phyloP scores from a whole-genome alignment of 495 filamentous ascomycete species.

The Eremomyces bilateralis region DNA sequence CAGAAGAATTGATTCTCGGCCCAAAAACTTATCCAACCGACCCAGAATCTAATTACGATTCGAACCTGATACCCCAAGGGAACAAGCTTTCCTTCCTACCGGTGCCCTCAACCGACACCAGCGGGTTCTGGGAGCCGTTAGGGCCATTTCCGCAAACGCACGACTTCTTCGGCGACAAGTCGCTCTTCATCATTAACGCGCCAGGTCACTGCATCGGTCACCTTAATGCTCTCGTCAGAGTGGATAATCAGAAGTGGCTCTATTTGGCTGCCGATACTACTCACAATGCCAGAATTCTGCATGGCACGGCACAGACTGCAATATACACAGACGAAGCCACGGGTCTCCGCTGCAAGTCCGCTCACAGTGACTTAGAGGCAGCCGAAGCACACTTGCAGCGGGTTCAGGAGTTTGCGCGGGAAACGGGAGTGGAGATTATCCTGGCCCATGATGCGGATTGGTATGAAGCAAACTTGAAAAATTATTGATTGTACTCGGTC shows the following conservation, averaged over 20 bases:
- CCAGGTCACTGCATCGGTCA: conserved; percentile 28
- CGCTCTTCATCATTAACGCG: conserved; percentile 21
- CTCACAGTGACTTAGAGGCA: conserved; percentile 19
- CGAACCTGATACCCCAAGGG: background rate
- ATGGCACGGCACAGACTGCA: conserved; percentile 22
- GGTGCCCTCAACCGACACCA: background rate
- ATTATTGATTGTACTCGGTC: too few species aligned
- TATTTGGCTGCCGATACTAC: conserved; percentile 28
- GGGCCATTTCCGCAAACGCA: conserved; percentile 16
- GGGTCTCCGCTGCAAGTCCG: conserved; percentile 21
- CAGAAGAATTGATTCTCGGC: background rate
- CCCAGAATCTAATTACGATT: background rate
- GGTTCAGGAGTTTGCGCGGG: conserved; percentile 16
- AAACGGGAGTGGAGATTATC: conserved; percentile 20
- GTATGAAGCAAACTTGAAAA: conserved; percentile 4
- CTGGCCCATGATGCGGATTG: conserved; percentile 26
- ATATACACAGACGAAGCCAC: conserved; percentile 18
- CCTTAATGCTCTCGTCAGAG: conserved; percentile 23
- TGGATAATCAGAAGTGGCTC: conserved; percentile 12
- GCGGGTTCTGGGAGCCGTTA: conserved; percentile 13
- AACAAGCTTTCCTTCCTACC: background rate
- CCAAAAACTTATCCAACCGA: background rate
- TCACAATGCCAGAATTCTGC: conserved; percentile 24
- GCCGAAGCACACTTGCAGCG: conserved; percentile 18
- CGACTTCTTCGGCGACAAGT: conserved; percentile 23